Evolutionary conservation across 805 yeast species (phyloP).

Genomic region (Sugiyamaella marilandica): DNA sequence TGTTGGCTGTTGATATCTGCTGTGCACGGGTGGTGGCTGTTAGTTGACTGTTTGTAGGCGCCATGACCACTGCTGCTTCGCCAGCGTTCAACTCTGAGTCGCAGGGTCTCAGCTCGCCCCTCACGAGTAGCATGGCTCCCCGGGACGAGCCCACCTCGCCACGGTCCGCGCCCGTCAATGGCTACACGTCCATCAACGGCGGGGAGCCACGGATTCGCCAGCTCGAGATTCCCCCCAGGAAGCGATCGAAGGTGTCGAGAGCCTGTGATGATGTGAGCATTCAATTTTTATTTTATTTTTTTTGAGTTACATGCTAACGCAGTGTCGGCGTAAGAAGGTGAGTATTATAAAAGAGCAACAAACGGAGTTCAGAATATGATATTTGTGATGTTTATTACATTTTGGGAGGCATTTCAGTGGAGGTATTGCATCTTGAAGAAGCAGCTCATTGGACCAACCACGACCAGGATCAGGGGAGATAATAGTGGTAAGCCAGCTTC

Average conservation of each 20-base stretch:
- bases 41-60: neutral
- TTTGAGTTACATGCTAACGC: constrained; percentile 13
- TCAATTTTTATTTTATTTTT: constrained; percentile 4
- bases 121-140: neutral
- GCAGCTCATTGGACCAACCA: no score
- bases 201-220: constrained; percentile 4
- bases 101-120: neutral
- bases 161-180: constrained; percentile 2
- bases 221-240: constrained; percentile 33
- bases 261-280: constrained; percentile 51
- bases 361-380: neutral
- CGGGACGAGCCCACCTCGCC: constrained; percentile 2
- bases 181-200: neutral
- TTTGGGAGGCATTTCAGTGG: no score
- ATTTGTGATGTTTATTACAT: no score
- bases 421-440: no score
- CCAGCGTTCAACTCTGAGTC: neutral
- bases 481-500: no score
- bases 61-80: constrained; percentile 1
- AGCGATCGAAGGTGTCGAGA: constrained; percentile 51
- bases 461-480: no score
- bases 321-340: constrained; percentile 41
- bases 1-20: no score
- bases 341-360: constrained; percentile 13
- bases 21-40: no score